These are phyloP conservation scores for Pichia sp. DNA, from an alignment of 1,139 yeast species.

Conservation along the genomic window DNA sequence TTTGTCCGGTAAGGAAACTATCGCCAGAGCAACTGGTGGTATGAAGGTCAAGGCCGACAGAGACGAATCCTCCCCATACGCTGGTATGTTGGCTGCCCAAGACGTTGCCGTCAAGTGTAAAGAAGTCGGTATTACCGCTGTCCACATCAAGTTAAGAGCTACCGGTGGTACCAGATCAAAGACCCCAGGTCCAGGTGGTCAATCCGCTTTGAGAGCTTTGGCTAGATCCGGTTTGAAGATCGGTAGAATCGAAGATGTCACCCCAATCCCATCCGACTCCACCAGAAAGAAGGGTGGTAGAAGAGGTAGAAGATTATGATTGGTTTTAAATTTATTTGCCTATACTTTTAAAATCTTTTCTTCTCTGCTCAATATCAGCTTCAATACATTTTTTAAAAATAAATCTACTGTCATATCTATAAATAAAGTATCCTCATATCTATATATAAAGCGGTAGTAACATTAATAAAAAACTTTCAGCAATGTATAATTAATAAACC, in stretches of 20 bases:
- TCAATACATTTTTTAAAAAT: conserved; percentile 4
- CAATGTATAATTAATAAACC: conserved; percentile 7
- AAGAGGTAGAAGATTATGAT: conserved; percentile 99
- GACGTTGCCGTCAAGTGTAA: conserved; percentile 98
- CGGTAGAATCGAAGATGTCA: conserved; percentile 99
- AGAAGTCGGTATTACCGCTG: conserved; percentile 99
- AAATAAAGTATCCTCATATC: conserved; percentile 8
- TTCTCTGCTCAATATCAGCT: conserved; percentile 1
- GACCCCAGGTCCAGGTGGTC: conserved; percentile 99
- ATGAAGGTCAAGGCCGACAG: conserved; percentile 99
- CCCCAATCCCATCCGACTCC: conserved; percentile 99
- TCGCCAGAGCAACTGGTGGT: conserved; percentile 99
- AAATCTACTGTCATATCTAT: conserved; percentile 8
- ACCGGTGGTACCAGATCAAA: conserved; percentile 99
- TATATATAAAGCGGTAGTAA: conserved; percentile 8
- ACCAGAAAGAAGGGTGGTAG: conserved; percentile 99
- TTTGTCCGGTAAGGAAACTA: conserved; percentile 99
- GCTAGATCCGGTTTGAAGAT: conserved; percentile 99
- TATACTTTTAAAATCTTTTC: conserved; percentile 1
- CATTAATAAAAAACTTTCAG: conserved; percentile 14
- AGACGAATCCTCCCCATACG: conserved; percentile 99
- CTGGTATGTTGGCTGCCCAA: conserved; percentile 99
- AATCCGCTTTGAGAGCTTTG: conserved; percentile 99
- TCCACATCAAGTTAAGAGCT: conserved; percentile 99
- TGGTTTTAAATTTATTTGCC: not conserved